Conservation (phyloP, 805 yeast genomes). For the Candida berthetii region DNA sequence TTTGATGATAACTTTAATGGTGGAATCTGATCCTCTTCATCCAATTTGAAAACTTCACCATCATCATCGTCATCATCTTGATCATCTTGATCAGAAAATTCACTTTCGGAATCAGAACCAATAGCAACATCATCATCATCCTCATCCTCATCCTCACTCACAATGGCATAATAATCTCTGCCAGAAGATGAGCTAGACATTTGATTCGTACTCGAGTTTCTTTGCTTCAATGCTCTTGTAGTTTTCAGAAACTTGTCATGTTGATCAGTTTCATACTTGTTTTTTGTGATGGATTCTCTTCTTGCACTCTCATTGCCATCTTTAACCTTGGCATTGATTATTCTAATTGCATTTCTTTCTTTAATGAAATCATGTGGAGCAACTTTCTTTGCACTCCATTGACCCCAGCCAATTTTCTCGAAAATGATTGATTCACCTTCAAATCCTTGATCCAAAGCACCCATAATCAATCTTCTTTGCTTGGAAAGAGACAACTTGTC, state of each 20-base stretch:
- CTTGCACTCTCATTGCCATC: constrained; percentile 25
- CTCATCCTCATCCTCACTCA: constrained; percentile 26
- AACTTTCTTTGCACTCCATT: constrained; percentile 76
- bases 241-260: constrained; percentile 16
- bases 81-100: constrained; percentile 26
- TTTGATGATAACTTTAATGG: constrained; percentile 17
- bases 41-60: constrained; percentile 24
- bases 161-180: constrained; percentile 1
- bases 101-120: constrained; percentile 24
- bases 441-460: constrained; percentile 74
- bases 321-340: constrained; percentile 35
- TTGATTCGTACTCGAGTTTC: constrained; percentile 29
- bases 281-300: constrained; percentile 24
- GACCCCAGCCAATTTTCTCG: constrained; percentile 97
- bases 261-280: constrained; percentile 18
- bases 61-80: constrained; percentile 22
- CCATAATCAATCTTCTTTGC: constrained; percentile 85
- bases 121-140: constrained; percentile 31
- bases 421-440: constrained; percentile 52
- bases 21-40: constrained; percentile 27
- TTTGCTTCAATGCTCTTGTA: constrained; percentile 26
- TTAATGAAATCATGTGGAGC: constrained; percentile 25
- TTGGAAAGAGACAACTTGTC: constrained; percentile 77
- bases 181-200: constrained; percentile 22
- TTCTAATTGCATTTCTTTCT: constrained; percentile 36